Conservation (phyloP, 1,284 basidiomycete species). For the Rhodotorula glutinis region DNA sequence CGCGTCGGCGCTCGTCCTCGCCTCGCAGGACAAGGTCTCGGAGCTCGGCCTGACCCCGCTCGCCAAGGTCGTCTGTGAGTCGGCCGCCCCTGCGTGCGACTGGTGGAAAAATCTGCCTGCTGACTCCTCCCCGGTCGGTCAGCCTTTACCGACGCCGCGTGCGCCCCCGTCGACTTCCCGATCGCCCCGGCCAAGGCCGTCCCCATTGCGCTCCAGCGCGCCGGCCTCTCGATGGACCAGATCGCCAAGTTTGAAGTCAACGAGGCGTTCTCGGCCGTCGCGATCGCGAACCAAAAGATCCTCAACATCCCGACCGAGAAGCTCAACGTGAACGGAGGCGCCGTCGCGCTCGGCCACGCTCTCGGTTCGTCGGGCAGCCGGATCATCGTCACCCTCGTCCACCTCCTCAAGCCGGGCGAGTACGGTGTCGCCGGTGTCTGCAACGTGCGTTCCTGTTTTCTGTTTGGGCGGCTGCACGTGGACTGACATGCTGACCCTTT, state of each 20-base stretch:
- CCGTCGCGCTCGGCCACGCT: slow-evolving; percentile 66
- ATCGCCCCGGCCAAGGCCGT: slow-evolving; percentile 88
- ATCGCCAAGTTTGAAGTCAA: slow-evolving; percentile 95
- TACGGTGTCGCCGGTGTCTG: slow-evolving; percentile 97
- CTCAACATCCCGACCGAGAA: slow-evolving; percentile 65
- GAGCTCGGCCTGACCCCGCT: slow-evolving; percentile 49
- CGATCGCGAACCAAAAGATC: slow-evolving; percentile 50
- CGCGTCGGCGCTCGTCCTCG: slow-evolving; percentile 51
- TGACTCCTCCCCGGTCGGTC: slow-evolving; percentile 12
- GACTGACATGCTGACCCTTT: slow-evolving; percentile 21
- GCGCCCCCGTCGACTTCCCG: slow-evolving; percentile 96
- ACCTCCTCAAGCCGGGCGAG: slow-evolving; percentile 88
- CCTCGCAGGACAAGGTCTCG: slow-evolving; percentile 46
- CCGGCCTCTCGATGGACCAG: slow-evolving; percentile 76
- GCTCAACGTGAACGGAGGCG: slow-evolving; percentile 84
- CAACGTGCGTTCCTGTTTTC: slow-evolving; percentile 58
- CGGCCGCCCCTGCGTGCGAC: too few species aligned
- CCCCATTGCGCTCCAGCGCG: slow-evolving; percentile 81
- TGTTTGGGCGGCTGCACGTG: not conserved
- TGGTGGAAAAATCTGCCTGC: too few species aligned
- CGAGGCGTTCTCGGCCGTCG: slow-evolving; percentile 55
- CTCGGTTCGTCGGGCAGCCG: slow-evolving; percentile 77
- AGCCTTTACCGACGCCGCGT: slow-evolving; percentile 96
- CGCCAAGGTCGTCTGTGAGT: slow-evolving; percentile 50
- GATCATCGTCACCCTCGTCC: slow-evolving; percentile 90